These are phyloP conservation scores for Backusella westeae DNA, from an alignment of 192 early-diverging fungal genomes.

Conservation along the genomic window DNA sequence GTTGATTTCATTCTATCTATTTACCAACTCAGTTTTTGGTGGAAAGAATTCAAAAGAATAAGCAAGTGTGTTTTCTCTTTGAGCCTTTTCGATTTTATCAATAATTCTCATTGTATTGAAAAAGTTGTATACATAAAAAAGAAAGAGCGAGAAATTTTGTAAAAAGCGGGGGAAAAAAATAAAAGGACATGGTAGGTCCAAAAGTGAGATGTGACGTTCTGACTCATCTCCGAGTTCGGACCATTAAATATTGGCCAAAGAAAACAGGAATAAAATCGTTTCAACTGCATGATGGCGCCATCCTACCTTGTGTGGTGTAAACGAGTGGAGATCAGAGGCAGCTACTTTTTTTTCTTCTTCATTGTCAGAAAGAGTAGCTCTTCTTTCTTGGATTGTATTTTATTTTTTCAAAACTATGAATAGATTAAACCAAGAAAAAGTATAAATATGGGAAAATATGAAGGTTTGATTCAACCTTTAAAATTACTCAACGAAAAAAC, in stretches of 20 bases:
- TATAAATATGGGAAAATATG: too few relatives aligned
- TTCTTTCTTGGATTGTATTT: neutral
- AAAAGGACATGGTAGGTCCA: neutral
- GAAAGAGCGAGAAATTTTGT: neutral
- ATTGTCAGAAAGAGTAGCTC: neutral
- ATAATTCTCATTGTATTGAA: constrained; percentile 61
- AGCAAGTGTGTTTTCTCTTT: constrained; percentile 55
- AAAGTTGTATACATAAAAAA: neutral
- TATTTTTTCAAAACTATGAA: too few relatives aligned
- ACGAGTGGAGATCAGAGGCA: neutral
- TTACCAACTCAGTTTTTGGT: constrained; percentile 84
- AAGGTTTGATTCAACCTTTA: too few relatives aligned
- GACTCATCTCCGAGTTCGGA: constrained; percentile 13
- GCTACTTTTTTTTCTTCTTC: neutral
- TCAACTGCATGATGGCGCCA: neutral
- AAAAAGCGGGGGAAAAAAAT: constrained; percentile 4
- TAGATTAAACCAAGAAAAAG: too few relatives aligned
- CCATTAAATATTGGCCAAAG: neutral
- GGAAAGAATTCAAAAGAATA: constrained; percentile 98
- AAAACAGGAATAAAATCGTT: neutral
- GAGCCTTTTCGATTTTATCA: constrained; percentile 64
- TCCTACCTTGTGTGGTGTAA: neutral
- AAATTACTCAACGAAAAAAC: too few relatives aligned
- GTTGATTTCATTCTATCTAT: neutral
- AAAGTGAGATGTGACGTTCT: constrained; percentile 1